Evolutionary conservation across 306 rosid genomes (phyloP).

Genomic region (Vigna nakashimae): DNA sequence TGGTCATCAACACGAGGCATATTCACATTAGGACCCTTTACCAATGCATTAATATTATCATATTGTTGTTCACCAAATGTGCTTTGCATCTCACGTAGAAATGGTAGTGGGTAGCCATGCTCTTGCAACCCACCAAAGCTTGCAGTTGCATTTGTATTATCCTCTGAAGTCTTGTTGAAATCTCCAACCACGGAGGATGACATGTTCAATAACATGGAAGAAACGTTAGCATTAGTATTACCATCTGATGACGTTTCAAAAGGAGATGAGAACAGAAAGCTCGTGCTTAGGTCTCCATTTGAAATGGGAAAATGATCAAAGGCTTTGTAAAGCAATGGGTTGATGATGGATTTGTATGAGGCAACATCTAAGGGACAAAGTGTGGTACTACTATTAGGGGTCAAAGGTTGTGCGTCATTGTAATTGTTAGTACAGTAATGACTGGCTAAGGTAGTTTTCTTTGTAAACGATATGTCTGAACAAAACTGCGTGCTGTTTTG

Average conservation of each 20-base stretch:
- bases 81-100: constrained; percentile 48
- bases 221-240: constrained; percentile 41
- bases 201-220: constrained; percentile 78
- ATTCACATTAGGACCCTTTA: constrained; percentile 50
- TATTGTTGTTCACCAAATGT: constrained; percentile 35
- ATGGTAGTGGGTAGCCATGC: constrained; percentile 49
- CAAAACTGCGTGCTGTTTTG: constrained; percentile 48
- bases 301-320: constrained; percentile 53
- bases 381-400: constrained; percentile 20
- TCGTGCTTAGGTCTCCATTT: constrained; percentile 51
- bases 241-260: constrained; percentile 42
- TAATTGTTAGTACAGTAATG: constrained; percentile 49
- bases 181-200: constrained; percentile 77
- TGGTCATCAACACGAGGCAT: constrained; percentile 52
- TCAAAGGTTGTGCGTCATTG: constrained; percentile 48
- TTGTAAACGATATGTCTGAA: constrained; percentile 52
- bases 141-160: constrained; percentile 22
- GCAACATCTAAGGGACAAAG: constrained; percentile 53
- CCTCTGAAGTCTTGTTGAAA: constrained; percentile 37
- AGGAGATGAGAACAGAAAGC: constrained; percentile 54
- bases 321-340: constrained; percentile 50
- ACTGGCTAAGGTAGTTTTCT: constrained; percentile 49
- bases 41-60: constrained; percentile 36
- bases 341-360: constrained; percentile 57
- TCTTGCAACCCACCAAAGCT: constrained; percentile 53